phyloP scores from a whole-genome alignment of 2,329 filamentous ascomycete species.

The Emericellopsis atlantica region DNA sequence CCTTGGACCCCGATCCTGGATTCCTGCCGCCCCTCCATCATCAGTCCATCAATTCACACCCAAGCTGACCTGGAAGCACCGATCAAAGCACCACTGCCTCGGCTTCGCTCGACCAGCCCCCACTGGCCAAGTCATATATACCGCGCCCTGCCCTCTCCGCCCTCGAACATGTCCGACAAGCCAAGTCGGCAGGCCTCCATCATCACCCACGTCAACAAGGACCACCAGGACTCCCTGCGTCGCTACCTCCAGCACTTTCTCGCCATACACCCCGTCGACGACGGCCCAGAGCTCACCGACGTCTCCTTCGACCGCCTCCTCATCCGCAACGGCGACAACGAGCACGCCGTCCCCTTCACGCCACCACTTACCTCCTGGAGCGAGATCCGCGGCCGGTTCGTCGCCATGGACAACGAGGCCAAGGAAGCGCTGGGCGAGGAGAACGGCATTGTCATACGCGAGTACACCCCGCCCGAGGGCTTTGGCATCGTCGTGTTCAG shows the following conservation, averaged over 20 bases:
- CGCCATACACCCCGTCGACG: constrained; percentile 37
- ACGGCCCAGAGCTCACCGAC: constrained; percentile 46
- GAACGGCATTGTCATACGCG: constrained; percentile 21
- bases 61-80: background rate
- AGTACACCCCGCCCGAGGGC: constrained; percentile 26
- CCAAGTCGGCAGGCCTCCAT: constrained; percentile 18
- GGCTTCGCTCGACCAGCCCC: background rate
- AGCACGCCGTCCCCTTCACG: constrained; percentile 46
- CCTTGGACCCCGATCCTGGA: no score
- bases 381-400: constrained; percentile 57
- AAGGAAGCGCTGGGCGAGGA: constrained; percentile 41
- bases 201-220: constrained; percentile 76
- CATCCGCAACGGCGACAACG: constrained; percentile 30
- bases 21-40: no score
- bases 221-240: constrained; percentile 62
- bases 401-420: constrained; percentile 53
- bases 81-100: background rate
- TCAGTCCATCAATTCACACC: background rate
- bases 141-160: background rate
- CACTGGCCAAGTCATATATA: background rate
- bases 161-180: constrained; percentile 5
- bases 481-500: constrained; percentile 40
- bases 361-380: constrained; percentile 58
- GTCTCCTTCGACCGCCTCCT: constrained; percentile 54
- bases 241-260: constrained; percentile 68